A percentile compares a stretch with the other conserved stretches of the same genome.
Conservation (phyloP, 2,329 filamentous ascomycete genomes). For the Westerdykella sp. region DNA sequence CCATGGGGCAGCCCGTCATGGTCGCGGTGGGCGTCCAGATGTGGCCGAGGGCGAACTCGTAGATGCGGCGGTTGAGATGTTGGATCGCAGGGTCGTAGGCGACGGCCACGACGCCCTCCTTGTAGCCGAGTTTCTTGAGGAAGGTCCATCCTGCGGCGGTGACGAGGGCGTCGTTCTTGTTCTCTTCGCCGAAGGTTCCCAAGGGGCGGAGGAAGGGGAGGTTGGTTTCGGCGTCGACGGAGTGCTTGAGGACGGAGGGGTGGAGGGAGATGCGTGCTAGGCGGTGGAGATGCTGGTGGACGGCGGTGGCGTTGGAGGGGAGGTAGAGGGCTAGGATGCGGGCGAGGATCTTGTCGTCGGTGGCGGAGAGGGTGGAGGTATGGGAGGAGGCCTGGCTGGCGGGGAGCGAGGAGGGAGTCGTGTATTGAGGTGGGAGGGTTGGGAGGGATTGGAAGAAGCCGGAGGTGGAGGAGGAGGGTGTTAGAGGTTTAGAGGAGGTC, state of each 20-base stretch:
- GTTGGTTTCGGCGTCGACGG: constrained; percentile 61
- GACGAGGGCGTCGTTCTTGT: constrained; percentile 51
- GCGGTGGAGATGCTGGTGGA: constrained; percentile 14
- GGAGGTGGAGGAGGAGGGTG: constrained; percentile 21
- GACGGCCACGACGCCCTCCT: constrained; percentile 54
- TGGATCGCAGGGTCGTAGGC: constrained; percentile 53
- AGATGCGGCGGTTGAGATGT: constrained; percentile 49
- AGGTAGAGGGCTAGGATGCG: constrained; percentile 23
- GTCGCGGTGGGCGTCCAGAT: constrained; percentile 56
- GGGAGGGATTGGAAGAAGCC: constrained; percentile 30
- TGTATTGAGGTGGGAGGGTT: constrained; percentile 21
- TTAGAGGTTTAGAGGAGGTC: neutral
- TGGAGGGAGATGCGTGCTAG: constrained; percentile 16
- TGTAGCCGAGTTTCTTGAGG: constrained; percentile 54
- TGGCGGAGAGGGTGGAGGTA: neutral
- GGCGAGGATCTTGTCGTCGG: constrained; percentile 19
- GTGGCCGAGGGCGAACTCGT: constrained; percentile 55
- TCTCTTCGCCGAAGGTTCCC: constrained; percentile 54
- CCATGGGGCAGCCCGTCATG: constrained; percentile 58
- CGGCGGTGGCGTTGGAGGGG: constrained; percentile 5
- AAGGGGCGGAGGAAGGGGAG: constrained; percentile 55
- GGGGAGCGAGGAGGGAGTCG: constrained; percentile 13
- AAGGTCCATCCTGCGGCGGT: constrained; percentile 62
- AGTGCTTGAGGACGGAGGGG: constrained; percentile 14
- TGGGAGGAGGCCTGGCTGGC: neutral